These are phyloP conservation scores for Penicillium polonicum DNA, from an alignment of 2,329 filamentous ascomycete species.

Conservation along the genomic window DNA sequence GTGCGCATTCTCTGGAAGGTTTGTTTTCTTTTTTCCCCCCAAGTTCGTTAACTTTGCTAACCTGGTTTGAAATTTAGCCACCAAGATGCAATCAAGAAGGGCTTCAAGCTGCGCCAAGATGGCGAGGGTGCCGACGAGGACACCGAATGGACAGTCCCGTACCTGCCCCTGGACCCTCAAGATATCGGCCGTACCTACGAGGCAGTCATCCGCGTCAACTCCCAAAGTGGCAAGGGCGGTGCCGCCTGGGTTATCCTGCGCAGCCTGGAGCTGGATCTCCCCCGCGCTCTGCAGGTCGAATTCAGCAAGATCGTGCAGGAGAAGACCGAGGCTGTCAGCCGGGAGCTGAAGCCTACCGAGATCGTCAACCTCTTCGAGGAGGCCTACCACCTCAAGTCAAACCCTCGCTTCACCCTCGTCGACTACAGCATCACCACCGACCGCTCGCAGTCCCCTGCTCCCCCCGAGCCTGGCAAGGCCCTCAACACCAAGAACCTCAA, in stretches of 20 bases:
- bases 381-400: constrained; percentile 79
- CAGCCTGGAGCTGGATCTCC: constrained; percentile 85
- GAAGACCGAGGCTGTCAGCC: constrained; percentile 73
- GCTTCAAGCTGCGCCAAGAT: constrained; percentile 65
- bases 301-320: constrained; percentile 86
- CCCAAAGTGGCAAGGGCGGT: constrained; percentile 91
- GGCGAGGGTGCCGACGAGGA: constrained; percentile 61
- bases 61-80: constrained; percentile 54
- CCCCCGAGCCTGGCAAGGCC: constrained; percentile 66
- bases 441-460: constrained; percentile 71
- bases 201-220: constrained; percentile 96
- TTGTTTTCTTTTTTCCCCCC: not conserved
- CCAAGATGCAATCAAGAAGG: constrained; percentile 96
- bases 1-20: constrained; percentile 11
- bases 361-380: constrained; percentile 86
- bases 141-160: constrained; percentile 77
- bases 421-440: constrained; percentile 91
- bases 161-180: constrained; percentile 86
- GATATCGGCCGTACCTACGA: constrained; percentile 98
- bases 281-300: constrained; percentile 85
- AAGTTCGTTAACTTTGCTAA: not conserved
- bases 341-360: constrained; percentile 79
- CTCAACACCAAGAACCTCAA: constrained; percentile 75
- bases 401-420: constrained; percentile 80
- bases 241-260: constrained; percentile 91